Evolutionary conservation across 2,329 filamentous ascomycete species (phyloP).

Genomic region (Claviceps africana): DNA sequence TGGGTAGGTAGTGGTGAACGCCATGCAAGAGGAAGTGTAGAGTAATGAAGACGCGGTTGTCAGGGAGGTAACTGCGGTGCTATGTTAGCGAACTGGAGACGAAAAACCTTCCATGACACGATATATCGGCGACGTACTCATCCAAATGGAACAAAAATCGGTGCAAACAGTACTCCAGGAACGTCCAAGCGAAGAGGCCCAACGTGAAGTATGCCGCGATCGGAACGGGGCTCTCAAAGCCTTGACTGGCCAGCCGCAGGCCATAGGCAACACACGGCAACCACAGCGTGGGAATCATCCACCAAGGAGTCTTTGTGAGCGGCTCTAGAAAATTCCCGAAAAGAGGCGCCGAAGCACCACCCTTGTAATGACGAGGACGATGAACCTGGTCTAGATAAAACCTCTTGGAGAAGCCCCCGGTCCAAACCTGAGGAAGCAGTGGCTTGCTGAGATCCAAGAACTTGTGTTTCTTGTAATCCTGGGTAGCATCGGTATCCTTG

Average conservation of each 20-base stretch:
- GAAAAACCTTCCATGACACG: too few relatives aligned
- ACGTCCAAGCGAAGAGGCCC: slow-evolving; percentile 70
- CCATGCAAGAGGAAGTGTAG: slow-evolving; percentile 89
- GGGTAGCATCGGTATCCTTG: slow-evolving; percentile 62
- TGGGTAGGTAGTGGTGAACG: slow-evolving; percentile 96
- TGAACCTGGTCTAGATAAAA: slow-evolving; percentile 97
- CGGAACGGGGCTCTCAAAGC: slow-evolving; percentile 35
- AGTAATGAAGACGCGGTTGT: slow-evolving; percentile 78
- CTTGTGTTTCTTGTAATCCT: slow-evolving; percentile 81
- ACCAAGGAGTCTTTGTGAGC: slow-evolving; percentile 92
- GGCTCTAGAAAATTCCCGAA: slow-evolving; percentile 99
- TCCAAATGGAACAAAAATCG: slow-evolving; percentile 91
- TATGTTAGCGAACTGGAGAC: slow-evolving; percentile 16
- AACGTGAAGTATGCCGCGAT: slow-evolving; percentile 49
- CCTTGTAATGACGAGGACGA: slow-evolving; percentile 87
- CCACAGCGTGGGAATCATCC: slow-evolving; percentile 74
- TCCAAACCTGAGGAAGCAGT: slow-evolving; percentile 77
- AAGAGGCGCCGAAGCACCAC: slow-evolving; percentile 78
- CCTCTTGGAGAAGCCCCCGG: slow-evolving; percentile 76
- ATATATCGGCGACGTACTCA: slow-evolving; percentile 44
- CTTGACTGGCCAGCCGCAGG: slow-evolving; percentile 47
- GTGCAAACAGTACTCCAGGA: slow-evolving; percentile 82
- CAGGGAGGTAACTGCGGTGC: slow-evolving; percentile 58
- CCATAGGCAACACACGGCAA: slow-evolving; percentile 67
- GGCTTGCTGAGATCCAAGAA: slow-evolving; percentile 83